These are phyloP conservation scores for Tympanopsis confertula DNA, from an alignment of 2,329 filamentous ascomycete genomes.

Conservation along the genomic window DNA sequence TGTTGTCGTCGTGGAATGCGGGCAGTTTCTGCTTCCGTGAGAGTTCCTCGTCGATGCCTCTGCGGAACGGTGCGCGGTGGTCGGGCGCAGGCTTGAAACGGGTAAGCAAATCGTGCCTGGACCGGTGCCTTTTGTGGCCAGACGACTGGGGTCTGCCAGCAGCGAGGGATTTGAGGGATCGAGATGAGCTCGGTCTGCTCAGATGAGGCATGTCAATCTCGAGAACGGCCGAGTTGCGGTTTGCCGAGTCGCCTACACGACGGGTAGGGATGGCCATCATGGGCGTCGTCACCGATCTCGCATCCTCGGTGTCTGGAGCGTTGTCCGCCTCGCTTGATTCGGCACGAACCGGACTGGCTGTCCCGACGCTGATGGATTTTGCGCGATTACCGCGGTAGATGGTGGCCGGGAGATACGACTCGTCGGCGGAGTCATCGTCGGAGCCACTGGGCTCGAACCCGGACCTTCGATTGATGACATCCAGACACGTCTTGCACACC, in stretches of 20 bases:
- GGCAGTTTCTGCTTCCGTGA: constrained; percentile 58
- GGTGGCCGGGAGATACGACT: constrained; percentile 48
- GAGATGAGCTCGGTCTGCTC: constrained; percentile 83
- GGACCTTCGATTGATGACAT: constrained; percentile 74
- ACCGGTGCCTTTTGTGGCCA: constrained; percentile 74
- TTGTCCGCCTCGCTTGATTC: constrained; percentile 27
- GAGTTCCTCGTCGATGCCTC: constrained; percentile 53
- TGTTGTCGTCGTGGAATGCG: constrained; percentile 94
- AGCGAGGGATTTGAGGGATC: constrained; percentile 70
- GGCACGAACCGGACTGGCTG: constrained; percentile 23
- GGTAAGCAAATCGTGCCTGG: constrained; percentile 72
- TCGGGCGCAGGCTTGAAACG: constrained; percentile 59
- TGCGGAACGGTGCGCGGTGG: constrained; percentile 80
- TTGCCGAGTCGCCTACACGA: constrained; percentile 60
- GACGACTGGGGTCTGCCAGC: constrained; percentile 62
- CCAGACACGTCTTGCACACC: constrained; percentile 86
- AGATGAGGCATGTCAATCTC: constrained; percentile 80
- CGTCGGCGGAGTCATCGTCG: constrained; percentile 75
- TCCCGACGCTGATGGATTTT: constrained; percentile 24
- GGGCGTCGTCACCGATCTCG: constrained; percentile 47
- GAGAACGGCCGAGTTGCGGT: constrained; percentile 72
- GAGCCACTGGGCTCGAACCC: constrained; percentile 70
- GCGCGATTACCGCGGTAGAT: constrained; percentile 45
- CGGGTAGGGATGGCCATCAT: constrained; percentile 63
- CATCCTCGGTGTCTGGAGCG: constrained; percentile 16